Evolutionary conservation across 257 asterid species (phyloP).

Genomic region (Salvia hispanica): DNA sequence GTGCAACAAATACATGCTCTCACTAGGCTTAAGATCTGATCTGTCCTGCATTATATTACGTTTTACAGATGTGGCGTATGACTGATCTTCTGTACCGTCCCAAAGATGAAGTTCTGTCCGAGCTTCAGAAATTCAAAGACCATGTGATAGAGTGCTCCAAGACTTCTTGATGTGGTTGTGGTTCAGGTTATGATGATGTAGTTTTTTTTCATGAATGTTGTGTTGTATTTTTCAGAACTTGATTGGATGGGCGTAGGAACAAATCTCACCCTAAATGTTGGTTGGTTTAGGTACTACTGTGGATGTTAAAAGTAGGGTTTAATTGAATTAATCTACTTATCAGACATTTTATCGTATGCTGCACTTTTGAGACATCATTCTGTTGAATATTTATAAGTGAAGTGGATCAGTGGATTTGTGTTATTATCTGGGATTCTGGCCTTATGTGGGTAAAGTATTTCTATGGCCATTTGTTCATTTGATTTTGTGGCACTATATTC

Average conservation of each 20-base stretch:
- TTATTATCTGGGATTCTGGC: too few relatives aligned
- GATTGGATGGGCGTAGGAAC: constrained; percentile 17
- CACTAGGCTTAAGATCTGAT: constrained; percentile 22
- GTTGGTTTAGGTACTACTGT: constrained; percentile 12
- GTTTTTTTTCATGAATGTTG: constrained; percentile 10
- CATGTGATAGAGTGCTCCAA: constrained; percentile 80
- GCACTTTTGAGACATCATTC: neutral
- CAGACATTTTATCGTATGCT: constrained; percentile 3
- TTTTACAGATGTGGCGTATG: constrained; percentile 93
- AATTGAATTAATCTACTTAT: constrained; percentile 14
- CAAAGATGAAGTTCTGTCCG: constrained; percentile 74
- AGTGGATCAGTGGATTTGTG: neutral
- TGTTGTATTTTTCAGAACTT: constrained; percentile 15
- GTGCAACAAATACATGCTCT: too few relatives aligned
- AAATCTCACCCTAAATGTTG: constrained; percentile 20
- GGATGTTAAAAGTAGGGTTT: neutral
- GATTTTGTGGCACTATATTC: too few relatives aligned
- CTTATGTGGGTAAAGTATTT: too few relatives aligned
- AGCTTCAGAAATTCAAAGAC: constrained; percentile 85
- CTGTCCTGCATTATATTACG: neutral
- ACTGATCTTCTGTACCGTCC: constrained; percentile 86
- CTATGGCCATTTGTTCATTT: too few relatives aligned
- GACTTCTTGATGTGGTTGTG: constrained; percentile 36
- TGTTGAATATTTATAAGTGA: neutral
- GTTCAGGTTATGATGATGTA: neutral